These are phyloP conservation scores for Coemansia sp. DNA, from an alignment of 192 early-diverging fungal species.

Conservation along the genomic window DNA sequence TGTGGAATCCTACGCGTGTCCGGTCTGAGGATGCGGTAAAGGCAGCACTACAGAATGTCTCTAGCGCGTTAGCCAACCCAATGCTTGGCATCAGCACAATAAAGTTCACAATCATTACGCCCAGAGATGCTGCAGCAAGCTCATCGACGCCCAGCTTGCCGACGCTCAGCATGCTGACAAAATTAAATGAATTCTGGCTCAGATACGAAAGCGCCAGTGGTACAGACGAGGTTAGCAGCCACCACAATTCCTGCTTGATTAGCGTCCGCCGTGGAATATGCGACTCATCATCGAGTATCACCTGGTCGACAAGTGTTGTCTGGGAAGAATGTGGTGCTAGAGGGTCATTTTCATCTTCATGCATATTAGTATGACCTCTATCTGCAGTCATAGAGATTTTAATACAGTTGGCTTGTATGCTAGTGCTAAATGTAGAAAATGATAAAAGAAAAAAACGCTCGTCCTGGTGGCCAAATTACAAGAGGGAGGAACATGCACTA, in stretches of 20 bases:
- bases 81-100: slow-evolving; percentile 66
- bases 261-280: slow-evolving; percentile 16
- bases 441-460: neutral
- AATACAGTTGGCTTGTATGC: too few relatives aligned
- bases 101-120: slow-evolving; percentile 67
- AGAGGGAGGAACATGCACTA: neutral
- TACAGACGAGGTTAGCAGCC: slow-evolving; percentile 36
- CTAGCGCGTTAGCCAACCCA: slow-evolving; percentile 59
- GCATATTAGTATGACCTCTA: neutral
- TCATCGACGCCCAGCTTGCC: slow-evolving; percentile 65
- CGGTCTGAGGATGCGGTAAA: slow-evolving; percentile 44
- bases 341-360: slow-evolving; percentile 8
- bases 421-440: neutral
- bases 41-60: slow-evolving; percentile 41
- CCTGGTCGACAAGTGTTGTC: slow-evolving; percentile 21
- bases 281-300: slow-evolving; percentile 23
- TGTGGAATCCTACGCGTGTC: slow-evolving; percentile 42
- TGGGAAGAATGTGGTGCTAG: slow-evolving; percentile 25
- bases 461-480: neutral
- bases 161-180: slow-evolving; percentile 63
- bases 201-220: slow-evolving; percentile 64
- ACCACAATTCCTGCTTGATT: slow-evolving; percentile 33
- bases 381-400: neutral
- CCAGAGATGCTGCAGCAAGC: slow-evolving; percentile 69
- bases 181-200: slow-evolving; percentile 63